Evolutionary conservation across 2,329 filamentous ascomycete species (phyloP).

Genomic region (Fusarium nurragi): DNA sequence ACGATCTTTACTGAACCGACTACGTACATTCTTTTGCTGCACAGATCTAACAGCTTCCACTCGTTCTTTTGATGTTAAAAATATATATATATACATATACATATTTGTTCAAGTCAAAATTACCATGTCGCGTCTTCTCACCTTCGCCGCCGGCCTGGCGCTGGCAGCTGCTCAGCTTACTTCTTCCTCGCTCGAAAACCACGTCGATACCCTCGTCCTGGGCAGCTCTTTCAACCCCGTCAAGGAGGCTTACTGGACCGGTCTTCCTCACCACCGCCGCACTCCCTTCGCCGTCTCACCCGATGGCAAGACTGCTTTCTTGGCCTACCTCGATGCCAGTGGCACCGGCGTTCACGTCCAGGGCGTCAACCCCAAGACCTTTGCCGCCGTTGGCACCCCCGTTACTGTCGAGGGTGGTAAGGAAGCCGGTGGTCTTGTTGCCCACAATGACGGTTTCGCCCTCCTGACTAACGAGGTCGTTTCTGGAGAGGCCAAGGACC

Average conservation of each 20-base stretch:
- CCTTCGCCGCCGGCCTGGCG: conserved; percentile 41
- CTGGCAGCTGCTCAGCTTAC: conserved; percentile 41
- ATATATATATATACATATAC: too few relatives aligned
- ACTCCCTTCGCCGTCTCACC: conserved; percentile 71
- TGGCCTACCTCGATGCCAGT: conserved; percentile 68
- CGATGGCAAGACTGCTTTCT: conserved; percentile 65
- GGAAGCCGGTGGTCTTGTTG: conserved; percentile 69
- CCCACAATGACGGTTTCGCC: conserved; percentile 72
- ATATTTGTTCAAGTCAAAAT: not conserved
- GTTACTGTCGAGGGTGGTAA: conserved; percentile 64
- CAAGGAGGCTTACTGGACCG: conserved; percentile 69
- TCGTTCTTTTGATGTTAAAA: conserved; percentile 15
- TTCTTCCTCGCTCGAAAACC: conserved; percentile 42
- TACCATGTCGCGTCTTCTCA: conserved; percentile 41
- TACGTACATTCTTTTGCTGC: conserved; percentile 24
- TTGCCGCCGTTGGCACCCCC: conserved; percentile 61
- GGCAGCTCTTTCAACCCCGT: conserved; percentile 64
- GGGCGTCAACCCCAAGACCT: conserved; percentile 63
- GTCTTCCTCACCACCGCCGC: conserved; percentile 67
- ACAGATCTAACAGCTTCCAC: not conserved
- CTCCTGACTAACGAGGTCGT: conserved; percentile 67
- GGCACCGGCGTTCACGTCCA: conserved; percentile 67
- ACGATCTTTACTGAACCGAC: conserved; percentile 36
- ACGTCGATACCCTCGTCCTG: conserved; percentile 58
- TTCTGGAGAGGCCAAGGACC: conserved; percentile 59